Percentiles rank a stretch among this genome's conserved stretches.
phyloP scores from a whole-genome alignment of 1,284 basidiomycete genomes.

The Rhodotorula sp. region DNA sequence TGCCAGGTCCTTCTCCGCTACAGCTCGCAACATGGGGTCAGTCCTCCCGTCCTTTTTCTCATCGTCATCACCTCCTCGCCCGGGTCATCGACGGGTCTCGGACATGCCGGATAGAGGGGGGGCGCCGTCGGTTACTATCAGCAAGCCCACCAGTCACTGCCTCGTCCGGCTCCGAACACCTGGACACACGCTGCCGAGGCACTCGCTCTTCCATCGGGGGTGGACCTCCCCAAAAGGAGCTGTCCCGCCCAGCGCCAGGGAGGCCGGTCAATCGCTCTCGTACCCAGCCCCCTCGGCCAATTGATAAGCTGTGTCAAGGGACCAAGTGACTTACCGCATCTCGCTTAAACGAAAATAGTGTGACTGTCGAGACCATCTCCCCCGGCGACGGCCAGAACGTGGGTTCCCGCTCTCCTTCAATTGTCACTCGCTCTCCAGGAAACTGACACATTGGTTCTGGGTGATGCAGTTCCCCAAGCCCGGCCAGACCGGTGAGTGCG shows the following conservation, averaged over 20 bases:
- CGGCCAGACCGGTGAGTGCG: constrained; percentile 30
- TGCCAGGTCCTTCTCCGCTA: constrained; percentile 20
- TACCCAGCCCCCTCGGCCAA: too few species aligned
- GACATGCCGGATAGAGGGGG: too few species aligned
- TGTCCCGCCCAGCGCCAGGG: too few species aligned
- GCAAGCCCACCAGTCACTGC: too few species aligned
- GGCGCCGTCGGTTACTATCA: too few species aligned
- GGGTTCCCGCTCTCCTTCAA: constrained; percentile 36
- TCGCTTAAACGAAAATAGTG: constrained; percentile 31
- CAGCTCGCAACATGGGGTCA: constrained; percentile 30
- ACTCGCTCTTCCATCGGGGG: background rate
- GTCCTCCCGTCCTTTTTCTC: background rate
- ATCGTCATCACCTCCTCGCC: background rate
- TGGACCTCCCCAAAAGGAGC: too few species aligned
- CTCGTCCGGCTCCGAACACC: too few species aligned
- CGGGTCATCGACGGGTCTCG: too few species aligned
- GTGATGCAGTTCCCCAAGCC: constrained; percentile 30
- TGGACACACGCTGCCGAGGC: too few species aligned
- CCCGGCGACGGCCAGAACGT: constrained; percentile 48
- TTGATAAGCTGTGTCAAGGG: too few species aligned
- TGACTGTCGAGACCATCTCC: constrained; percentile 47
- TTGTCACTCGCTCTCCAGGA: background rate
- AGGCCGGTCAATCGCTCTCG: too few species aligned
- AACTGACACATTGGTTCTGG: background rate
- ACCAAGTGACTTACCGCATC: too few species aligned